phyloP scores from a whole-genome alignment of 1,139 yeast species.

The Candida freyschussii region DNA sequence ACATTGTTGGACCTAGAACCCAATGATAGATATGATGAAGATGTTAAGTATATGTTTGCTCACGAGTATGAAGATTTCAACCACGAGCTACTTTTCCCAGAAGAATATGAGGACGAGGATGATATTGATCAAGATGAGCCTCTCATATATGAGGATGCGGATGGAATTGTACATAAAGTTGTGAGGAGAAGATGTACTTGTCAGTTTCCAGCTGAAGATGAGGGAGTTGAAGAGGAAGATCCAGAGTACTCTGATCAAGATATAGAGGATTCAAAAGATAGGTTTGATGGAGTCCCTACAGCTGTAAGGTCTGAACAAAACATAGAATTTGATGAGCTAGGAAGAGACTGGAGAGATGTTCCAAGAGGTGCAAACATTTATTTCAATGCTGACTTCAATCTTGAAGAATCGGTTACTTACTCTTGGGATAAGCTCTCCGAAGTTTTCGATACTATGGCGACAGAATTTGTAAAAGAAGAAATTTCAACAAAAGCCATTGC shows the following conservation, averaged over 20 bases:
- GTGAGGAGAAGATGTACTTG: constrained; percentile 34
- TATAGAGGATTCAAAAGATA: constrained; percentile 20
- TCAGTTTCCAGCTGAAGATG: constrained; percentile 32
- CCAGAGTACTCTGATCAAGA: constrained; percentile 23
- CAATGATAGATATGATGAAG: constrained; percentile 69
- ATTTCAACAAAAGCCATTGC: constrained; percentile 40
- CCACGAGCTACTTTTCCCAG: constrained; percentile 20
- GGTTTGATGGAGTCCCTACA: constrained; percentile 23
- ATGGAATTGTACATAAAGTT: constrained; percentile 25
- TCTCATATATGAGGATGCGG: constrained; percentile 28
- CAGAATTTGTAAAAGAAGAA: constrained; percentile 31
- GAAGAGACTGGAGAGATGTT: constrained; percentile 66
- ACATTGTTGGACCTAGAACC: constrained; percentile 53
- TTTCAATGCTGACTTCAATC: constrained; percentile 20
- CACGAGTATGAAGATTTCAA: constrained; percentile 39
- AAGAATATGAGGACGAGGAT: constrained; percentile 30
- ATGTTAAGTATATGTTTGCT: constrained; percentile 66
- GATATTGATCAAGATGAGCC: constrained; percentile 22
- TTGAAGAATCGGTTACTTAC: constrained; percentile 15
- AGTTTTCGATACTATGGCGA: constrained; percentile 30
- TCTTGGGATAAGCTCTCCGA: constrained; percentile 33
- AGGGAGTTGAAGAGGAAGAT: constrained; percentile 12
- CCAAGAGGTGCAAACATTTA: constrained; percentile 53
- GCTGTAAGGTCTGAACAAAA: constrained; percentile 34
- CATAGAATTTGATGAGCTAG: constrained; percentile 50